phyloP scores from a whole-genome alignment of 495 filamentous ascomycete species.

The Penicillium cosmopolitanum region DNA sequence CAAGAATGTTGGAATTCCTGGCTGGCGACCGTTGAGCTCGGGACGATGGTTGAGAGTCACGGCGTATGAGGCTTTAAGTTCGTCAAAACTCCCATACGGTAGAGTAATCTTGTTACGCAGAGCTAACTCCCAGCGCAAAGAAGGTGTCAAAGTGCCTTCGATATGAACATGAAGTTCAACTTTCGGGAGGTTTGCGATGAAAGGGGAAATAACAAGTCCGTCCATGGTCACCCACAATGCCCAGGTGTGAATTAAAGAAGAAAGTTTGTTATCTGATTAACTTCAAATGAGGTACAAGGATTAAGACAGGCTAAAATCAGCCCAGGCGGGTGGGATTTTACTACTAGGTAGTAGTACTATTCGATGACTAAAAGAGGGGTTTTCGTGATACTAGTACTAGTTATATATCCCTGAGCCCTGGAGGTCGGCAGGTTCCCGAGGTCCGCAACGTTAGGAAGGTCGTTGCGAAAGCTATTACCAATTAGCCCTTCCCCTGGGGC shows the following conservation, averaged over 20 bases:
- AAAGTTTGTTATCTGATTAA: not conserved
- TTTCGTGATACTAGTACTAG: not conserved
- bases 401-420: too few species aligned
- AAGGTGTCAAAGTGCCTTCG: constrained; percentile 46
- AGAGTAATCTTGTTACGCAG: constrained; percentile 41
- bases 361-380: constrained; percentile 5
- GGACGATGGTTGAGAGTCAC: constrained; percentile 39
- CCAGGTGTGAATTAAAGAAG: not conserved
- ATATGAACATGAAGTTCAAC: constrained; percentile 51
- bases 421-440: not conserved
- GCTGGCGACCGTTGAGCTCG: constrained; percentile 36
- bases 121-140: constrained; percentile 41
- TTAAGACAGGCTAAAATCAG: too few species aligned
- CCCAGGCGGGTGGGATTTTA: too few species aligned
- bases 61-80: constrained; percentile 34
- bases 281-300: not conserved
- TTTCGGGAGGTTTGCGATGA: constrained; percentile 42
- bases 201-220: constrained; percentile 32
- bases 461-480: not conserved
- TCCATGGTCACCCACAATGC: constrained; percentile 26
- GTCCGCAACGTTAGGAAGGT: constrained; percentile 4
- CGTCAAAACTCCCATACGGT: constrained; percentile 34
- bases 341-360: too few species aligned
- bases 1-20: constrained; percentile 42
- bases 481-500: not conserved